Evolutionary conservation across 495 filamentous ascomycete species (phyloP).

Genomic region (Cryomyces minteri): DNA sequence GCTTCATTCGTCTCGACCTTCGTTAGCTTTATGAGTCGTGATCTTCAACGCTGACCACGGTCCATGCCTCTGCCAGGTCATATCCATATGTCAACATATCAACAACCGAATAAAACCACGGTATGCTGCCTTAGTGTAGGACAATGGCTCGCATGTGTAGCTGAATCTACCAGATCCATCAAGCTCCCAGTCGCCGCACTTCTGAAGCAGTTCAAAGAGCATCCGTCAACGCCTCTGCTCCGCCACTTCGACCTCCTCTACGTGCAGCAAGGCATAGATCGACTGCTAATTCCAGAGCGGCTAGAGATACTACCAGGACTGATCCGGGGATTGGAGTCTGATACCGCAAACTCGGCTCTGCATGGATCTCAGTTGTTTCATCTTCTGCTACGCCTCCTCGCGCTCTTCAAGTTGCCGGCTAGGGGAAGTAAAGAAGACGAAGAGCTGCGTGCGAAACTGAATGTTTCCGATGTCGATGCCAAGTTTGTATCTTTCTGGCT

Average conservation of each 20-base stretch:
- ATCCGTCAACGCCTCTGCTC: slow-evolving; percentile 43
- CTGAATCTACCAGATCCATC: slow-evolving; percentile 31
- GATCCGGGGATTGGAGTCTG: slow-evolving; percentile 46
- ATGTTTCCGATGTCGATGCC: slow-evolving; percentile 53
- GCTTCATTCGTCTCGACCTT: background rate
- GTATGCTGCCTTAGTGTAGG: slow-evolving; percentile 9
- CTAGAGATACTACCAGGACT: slow-evolving; percentile 52
- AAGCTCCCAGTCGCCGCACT: slow-evolving; percentile 68
- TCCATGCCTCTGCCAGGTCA: slow-evolving; percentile 26
- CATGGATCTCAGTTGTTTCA: slow-evolving; percentile 66
- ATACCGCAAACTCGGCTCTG: slow-evolving; percentile 39
- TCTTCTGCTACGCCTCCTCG: slow-evolving; percentile 56
- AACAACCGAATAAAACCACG: slow-evolving; percentile 50
- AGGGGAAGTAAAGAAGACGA: slow-evolving; percentile 64
- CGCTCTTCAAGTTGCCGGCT: slow-evolving; percentile 48
- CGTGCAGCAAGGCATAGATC: slow-evolving; percentile 68
- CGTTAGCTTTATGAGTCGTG: background rate
- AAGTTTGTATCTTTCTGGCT: slow-evolving; percentile 60
- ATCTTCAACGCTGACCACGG: too few species aligned
- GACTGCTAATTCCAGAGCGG: slow-evolving; percentile 40
- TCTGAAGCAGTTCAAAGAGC: slow-evolving; percentile 78
- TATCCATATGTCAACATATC: slow-evolving; percentile 62
- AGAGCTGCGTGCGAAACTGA: slow-evolving; percentile 42
- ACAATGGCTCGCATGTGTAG: background rate
- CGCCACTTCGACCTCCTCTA: slow-evolving; percentile 80